Conservation (phyloP, 805 yeast species). For the Candida dajiaensis region DNA sequence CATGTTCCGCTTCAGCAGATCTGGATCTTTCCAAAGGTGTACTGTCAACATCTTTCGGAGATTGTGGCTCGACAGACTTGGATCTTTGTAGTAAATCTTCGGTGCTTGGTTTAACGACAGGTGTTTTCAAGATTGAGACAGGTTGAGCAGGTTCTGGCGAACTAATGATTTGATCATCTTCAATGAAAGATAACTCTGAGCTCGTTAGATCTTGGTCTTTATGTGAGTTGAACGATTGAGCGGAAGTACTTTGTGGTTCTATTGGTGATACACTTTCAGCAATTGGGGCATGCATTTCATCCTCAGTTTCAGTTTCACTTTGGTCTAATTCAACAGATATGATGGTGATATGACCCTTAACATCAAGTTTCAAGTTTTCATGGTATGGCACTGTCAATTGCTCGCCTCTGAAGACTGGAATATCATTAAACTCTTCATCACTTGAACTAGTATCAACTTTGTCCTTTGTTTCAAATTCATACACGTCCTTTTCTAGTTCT, state of each 20-base stretch:
- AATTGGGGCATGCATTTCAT: not conserved
- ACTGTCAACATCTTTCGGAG: not conserved
- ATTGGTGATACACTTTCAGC: conserved; percentile 10
- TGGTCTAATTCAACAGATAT: conserved; percentile 44
- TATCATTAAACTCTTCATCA: conserved; percentile 26
- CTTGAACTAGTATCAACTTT: conserved; percentile 6
- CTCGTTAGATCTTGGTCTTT: not conserved
- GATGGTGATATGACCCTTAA: conserved; percentile 57
- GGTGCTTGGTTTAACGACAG: conserved; percentile 2
- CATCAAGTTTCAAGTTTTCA: conserved; percentile 57
- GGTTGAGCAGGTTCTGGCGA: not conserved
- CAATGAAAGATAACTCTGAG: conserved; percentile 4
- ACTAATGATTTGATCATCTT: not conserved
- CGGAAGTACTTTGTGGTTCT: conserved; percentile 4
- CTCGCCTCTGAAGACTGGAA: conserved; percentile 57
- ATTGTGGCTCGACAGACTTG: conserved; percentile 10
- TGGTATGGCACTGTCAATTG: conserved; percentile 57
- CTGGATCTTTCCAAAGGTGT: conserved; percentile 2
- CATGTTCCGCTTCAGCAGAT: conserved; percentile 1
- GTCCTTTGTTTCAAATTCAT: conserved; percentile 16
- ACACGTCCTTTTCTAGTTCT: conserved; percentile 18
- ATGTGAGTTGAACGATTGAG: not conserved
- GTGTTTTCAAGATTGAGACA: not conserved
- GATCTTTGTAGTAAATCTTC: conserved; percentile 1
- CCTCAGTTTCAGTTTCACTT: conserved; percentile 33